Conservation (phyloP, 495 filamentous ascomycete genomes). For the Gamarada debralockiae region DNA sequence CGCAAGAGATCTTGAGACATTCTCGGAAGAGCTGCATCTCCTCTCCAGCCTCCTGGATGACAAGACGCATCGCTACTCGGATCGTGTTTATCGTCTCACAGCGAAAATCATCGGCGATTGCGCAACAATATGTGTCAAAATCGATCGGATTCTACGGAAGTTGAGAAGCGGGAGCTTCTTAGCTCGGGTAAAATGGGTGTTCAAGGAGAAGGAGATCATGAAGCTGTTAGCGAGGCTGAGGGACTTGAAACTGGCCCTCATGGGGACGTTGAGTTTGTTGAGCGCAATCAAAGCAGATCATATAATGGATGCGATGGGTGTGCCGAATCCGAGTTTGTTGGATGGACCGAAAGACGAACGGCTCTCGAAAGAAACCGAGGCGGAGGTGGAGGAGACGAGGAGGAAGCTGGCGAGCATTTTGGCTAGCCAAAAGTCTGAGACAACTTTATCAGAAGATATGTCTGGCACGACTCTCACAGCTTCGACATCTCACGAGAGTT, state of each 20-base stretch:
- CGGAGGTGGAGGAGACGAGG: neutral
- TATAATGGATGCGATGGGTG: slow-evolving; percentile 2
- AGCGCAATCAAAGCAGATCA: slow-evolving; percentile 2
- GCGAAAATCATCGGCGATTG: slow-evolving; percentile 10
- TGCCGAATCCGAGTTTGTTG: neutral
- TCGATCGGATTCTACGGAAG: slow-evolving; percentile 4
- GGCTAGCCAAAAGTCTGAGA: neutral
- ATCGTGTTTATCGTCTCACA: neutral
- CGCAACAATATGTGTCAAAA: slow-evolving; percentile 5
- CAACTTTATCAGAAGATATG: neutral
- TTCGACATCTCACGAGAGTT: no score
- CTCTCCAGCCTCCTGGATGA: slow-evolving; percentile 3
- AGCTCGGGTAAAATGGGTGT: slow-evolving; percentile 4
- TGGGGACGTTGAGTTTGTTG: slow-evolving; percentile 1
- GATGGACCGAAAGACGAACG: neutral
- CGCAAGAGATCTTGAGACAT: slow-evolving; percentile 8
- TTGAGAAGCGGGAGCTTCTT: neutral
- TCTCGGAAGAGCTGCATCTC: slow-evolving; percentile 1
- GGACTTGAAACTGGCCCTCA: slow-evolving; percentile 3
- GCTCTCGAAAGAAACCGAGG: neutral
- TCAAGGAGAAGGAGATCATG: slow-evolving; percentile 9
- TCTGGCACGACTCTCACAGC: neutral
- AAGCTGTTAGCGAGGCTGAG: slow-evolving; percentile 3
- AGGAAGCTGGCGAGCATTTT: neutral
- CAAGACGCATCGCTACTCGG: neutral